phyloP scores from a whole-genome alignment of 1,284 basidiomycete genomes.

The Ceratobasidium sp. region DNA sequence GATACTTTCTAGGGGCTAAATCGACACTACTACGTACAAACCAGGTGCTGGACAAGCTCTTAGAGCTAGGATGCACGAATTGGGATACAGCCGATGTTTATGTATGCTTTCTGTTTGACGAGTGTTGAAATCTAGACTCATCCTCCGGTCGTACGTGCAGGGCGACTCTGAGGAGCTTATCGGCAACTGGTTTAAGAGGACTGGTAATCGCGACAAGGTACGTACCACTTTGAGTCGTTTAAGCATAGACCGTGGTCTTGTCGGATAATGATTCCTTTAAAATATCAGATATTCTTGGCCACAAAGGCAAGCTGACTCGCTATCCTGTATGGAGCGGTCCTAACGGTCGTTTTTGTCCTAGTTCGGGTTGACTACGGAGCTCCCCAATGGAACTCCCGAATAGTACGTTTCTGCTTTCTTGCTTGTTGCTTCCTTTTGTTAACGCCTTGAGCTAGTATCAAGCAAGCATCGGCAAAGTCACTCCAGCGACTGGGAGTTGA shows the following conservation, averaged over 20 bases:
- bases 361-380: constrained; percentile 45
- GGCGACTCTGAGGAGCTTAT: constrained; percentile 38
- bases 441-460: constrained; percentile 44
- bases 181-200: constrained; percentile 46
- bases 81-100: too few relatives aligned
- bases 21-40: too few relatives aligned
- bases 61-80: constrained; percentile 27
- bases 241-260: too few relatives aligned
- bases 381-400: constrained; percentile 17
- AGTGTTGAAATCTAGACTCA: too few relatives aligned
- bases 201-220: constrained; percentile 50
- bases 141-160: too few relatives aligned
- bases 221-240: background rate
- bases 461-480: constrained; percentile 51
- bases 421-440: background rate
- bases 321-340: too few relatives aligned
- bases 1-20: background rate
- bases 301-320: constrained; percentile 56
- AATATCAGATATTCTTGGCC: constrained; percentile 54
- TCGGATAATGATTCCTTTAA: background rate
- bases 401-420: background rate
- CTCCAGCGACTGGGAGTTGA: constrained; percentile 56
- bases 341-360: background rate
- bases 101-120: constrained; percentile 43
- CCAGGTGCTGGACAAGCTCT: constrained; percentile 32